Conservation (phyloP, 768 basidiomycete genomes). For the Suillus sp. region DNA sequence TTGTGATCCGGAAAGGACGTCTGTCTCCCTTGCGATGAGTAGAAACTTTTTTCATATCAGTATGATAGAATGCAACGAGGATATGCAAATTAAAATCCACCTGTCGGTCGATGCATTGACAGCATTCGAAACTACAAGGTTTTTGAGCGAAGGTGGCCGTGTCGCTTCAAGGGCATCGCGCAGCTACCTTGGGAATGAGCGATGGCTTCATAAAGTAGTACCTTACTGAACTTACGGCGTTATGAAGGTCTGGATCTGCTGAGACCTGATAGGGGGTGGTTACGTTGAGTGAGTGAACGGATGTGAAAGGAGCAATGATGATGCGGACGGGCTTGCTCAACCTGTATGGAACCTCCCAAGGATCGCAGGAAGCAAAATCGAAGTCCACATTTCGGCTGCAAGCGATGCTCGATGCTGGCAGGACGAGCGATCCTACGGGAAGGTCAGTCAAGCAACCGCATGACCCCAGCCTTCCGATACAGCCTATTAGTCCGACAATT, state of each 20-base stretch:
- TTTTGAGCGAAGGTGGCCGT: conserved; percentile 42
- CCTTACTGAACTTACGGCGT: conserved; percentile 42
- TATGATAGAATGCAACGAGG: conserved; percentile 1
- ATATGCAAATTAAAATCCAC: conserved; percentile 35
- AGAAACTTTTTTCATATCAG: conserved; percentile 55
- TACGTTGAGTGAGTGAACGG: conserved; percentile 13
- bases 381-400: conserved; percentile 78
- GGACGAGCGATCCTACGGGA: conserved; percentile 74
- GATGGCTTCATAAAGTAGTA: conserved; percentile 4
- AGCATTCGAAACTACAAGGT: conserved; percentile 41
- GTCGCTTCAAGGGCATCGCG: conserved; percentile 44
- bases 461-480: conserved; percentile 65
- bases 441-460: conserved; percentile 72
- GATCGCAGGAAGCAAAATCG: conserved; percentile 56
- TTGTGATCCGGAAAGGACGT: conserved; percentile 83
- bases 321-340: conserved; percentile 63
- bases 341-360: conserved; percentile 51
- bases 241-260: conserved; percentile 58
- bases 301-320: background rate
- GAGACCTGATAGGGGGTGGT: conserved; percentile 42
- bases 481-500: conserved; percentile 2
- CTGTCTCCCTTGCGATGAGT: conserved; percentile 83
- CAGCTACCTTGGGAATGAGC: conserved; percentile 41
- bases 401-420: conserved; percentile 68
- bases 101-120: conserved; percentile 86